Conservation (phyloP, 179 eudicot genomes). For the Beta corolliflora region DNA sequence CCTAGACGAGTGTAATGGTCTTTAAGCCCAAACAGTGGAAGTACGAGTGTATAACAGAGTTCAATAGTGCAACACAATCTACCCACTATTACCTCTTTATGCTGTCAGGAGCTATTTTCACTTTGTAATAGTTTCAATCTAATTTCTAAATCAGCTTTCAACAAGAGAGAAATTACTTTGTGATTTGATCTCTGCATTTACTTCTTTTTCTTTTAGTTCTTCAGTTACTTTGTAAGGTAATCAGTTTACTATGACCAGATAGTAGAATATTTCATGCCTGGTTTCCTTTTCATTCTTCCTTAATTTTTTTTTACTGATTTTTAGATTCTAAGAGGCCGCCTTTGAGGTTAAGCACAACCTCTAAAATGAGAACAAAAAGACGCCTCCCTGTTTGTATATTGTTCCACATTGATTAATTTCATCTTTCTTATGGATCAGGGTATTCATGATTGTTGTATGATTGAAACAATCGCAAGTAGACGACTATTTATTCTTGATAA, state of each 20-base stretch:
- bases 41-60: background rate
- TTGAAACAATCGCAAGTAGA: too few species aligned
- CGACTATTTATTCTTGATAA: too few species aligned
- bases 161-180: background rate
- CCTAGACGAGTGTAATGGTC: background rate
- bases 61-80: background rate
- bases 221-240: background rate
- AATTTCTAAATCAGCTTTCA: conserved; percentile 50
- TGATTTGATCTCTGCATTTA: background rate
- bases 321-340: conserved; percentile 76
- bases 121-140: conserved; percentile 44
- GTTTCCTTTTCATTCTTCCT: background rate
- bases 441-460: too few species aligned
- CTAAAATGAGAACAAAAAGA: conserved; percentile 68
- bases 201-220: background rate
- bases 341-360: conserved; percentile 70
- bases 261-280: background rate
- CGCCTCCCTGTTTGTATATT: background rate
- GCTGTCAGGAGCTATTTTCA: conserved; percentile 60
- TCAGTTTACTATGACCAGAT: background rate
- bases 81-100: conserved; percentile 55
- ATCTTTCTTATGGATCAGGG: too few species aligned
- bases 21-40: background rate
- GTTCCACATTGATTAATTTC: too few species aligned
- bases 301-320: conserved; percentile 17